These are phyloP conservation scores for Candida insectalens DNA, from an alignment of 805 yeast species.

Conservation along the genomic window DNA sequence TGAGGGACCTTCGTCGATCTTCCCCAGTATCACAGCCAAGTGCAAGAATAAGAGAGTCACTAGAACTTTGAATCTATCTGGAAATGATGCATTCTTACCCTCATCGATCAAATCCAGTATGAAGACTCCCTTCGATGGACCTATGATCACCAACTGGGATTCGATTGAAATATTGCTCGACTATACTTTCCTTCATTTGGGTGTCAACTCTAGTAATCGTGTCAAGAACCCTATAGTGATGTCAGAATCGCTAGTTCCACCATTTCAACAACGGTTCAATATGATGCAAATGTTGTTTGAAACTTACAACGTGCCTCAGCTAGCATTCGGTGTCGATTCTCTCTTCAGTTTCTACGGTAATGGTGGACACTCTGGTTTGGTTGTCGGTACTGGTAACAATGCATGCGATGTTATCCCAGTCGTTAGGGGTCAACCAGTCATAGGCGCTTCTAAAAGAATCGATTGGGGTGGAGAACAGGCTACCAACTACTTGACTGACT, in stretches of 20 bases:
- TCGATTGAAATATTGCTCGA: constrained; percentile 74
- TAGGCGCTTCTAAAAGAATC: constrained; percentile 66
- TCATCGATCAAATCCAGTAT: constrained; percentile 57
- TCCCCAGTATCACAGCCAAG: constrained; percentile 61
- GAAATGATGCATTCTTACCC: constrained; percentile 73
- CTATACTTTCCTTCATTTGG: constrained; percentile 71
- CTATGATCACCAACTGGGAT: constrained; percentile 88
- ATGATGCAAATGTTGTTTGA: constrained; percentile 84
- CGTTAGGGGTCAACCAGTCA: constrained; percentile 52
- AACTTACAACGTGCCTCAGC: constrained; percentile 64
- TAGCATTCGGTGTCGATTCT: constrained; percentile 75
- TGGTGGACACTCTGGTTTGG: constrained; percentile 53
- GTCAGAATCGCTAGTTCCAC: constrained; percentile 68
- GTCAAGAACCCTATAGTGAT: constrained; percentile 74
- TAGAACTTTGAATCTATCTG: constrained; percentile 60
- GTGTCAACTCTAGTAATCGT: constrained; percentile 43
- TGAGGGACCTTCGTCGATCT: constrained; percentile 44
- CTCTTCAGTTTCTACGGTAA: constrained; percentile 70
- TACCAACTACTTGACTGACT: constrained; percentile 48
- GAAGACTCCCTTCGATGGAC: constrained; percentile 80
- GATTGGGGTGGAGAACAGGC: constrained; percentile 88
- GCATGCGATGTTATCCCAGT: constrained; percentile 80
- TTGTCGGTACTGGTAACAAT: constrained; percentile 76
- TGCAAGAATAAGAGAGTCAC: constrained; percentile 70
- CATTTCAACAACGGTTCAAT: constrained; percentile 57